Evolutionary conservation across 129 eudicot species (phyloP).

Genomic region (Tanacetum coccineum): DNA sequence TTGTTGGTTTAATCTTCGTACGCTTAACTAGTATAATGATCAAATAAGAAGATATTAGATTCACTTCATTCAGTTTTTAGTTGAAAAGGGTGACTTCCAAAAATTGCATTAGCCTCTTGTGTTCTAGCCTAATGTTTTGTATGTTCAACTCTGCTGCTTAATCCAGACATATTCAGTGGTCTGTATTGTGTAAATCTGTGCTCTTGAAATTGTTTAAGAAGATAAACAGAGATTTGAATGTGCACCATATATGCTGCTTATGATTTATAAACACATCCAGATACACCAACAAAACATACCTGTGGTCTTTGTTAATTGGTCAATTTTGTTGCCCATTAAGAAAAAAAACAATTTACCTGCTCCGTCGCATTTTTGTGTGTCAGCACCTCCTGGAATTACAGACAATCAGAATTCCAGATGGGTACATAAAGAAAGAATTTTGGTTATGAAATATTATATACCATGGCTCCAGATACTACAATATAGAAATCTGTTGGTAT

Average conservation of each 20-base stretch:
- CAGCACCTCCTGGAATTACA: conserved; percentile 57
- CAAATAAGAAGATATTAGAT: conserved; percentile 10
- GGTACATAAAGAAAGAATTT: not conserved
- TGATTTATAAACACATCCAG: not conserved
- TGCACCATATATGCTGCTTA: not conserved
- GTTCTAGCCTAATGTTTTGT: not conserved
- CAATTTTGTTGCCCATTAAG: not conserved
- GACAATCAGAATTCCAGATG: conserved; percentile 23
- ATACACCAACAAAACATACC: not conserved
- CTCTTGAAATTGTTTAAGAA: not conserved
- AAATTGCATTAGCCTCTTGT: conserved; percentile 10
- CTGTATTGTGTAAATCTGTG: not conserved
- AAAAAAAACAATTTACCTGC: conserved; percentile 44
- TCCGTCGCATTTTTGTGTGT: conserved; percentile 51
- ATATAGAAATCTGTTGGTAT: conserved; percentile 79
- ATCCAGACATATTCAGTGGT: not conserved
- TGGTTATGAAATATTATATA: conserved; percentile 20
- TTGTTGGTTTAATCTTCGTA: conserved; percentile 7
- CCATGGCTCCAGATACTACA: conserved; percentile 73
- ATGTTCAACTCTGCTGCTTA: not conserved
- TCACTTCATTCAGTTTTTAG: not conserved
- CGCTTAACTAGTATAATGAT: conserved; percentile 19
- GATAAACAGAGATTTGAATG: not conserved
- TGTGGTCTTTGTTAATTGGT: not conserved
- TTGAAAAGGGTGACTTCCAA: conserved; percentile 7